Evolutionary conservation across 2,329 filamentous ascomycete genomes (phyloP), one percentile per base, ranked within the genome.

Genomic region (Passalora sequoiae): DNA sequence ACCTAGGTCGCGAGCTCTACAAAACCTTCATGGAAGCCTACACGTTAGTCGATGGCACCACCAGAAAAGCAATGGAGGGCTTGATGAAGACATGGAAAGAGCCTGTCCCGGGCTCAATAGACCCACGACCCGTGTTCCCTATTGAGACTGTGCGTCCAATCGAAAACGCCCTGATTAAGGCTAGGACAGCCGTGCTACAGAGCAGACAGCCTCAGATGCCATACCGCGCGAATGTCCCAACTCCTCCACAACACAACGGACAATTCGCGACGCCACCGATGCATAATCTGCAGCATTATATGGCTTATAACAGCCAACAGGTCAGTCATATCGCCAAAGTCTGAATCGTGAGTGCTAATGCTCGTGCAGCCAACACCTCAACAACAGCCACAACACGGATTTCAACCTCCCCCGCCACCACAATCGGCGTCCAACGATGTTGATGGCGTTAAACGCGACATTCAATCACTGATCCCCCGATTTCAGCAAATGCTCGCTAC

Each of bases 81-180:
- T 91, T 98, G 84, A 75, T 98, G 56, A 89, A 86, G 67, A 98
- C 92, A 1, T 98, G 92, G 92, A 97, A 96, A 67, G 87, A 95
- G 60, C 87, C 92, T 2, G 89, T 97, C 10, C 89, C 91, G 1
- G 92, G 91, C 37, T 95, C 92, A 10, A 80, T 94, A 63, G 91
- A 95, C 59, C 83, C 83, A n/a, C 80, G 87, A 50, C 89, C 92
- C 6, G 91, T 98, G 39, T 98, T 98, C 62, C 80, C 88, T 20
- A 76, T 81, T 28, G 89, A 97, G 44, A 80, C 89, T 46, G 94
- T 91, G 31, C 80, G 85, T 40, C 86, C 87, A 31, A 97, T 98
- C 55, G 92, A 98, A 66, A 94, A 88, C 66, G 89, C 91, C 38
- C 74, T 98, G 47, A 87, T 92, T 65, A 95, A 92, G 66, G 88